Percentiles rank a stretch among this genome's conserved stretches.
phyloP scores from a whole-genome alignment of 2,329 filamentous ascomycete genomes.

The Rhynchosporium agropyri region DNA sequence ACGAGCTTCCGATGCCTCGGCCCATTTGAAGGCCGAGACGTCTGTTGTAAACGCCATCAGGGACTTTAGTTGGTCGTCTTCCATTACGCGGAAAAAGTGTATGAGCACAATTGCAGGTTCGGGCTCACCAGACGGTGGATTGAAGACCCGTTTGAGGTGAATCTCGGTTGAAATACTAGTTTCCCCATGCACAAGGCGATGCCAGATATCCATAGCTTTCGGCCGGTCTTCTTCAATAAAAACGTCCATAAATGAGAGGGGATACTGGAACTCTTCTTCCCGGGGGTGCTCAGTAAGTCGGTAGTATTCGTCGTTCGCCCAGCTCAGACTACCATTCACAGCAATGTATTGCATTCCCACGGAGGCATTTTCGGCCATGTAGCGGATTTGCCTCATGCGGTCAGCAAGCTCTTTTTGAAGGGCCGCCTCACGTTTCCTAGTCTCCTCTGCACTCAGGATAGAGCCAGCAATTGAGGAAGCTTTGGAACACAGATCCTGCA shows the following conservation, averaged over 20 bases:
- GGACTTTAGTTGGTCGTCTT: conserved; percentile 34
- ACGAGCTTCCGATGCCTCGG: conserved; percentile 45
- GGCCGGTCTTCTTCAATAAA: conserved; percentile 33
- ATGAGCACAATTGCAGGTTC: conserved; percentile 35
- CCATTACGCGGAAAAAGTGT: conserved; percentile 32
- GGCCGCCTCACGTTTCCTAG: conserved; percentile 26
- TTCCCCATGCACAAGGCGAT: conserved; percentile 28
- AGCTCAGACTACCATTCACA: conserved; percentile 33
- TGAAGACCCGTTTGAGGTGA: conserved; percentile 37
- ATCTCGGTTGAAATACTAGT: conserved; percentile 33
- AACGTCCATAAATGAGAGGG: conserved; percentile 33
- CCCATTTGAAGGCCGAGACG: conserved; percentile 39
- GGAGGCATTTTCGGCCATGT: conserved; percentile 40
- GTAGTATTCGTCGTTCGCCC: conserved; percentile 40
- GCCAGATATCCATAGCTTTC: conserved; percentile 31
- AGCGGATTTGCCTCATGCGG: conserved; percentile 32
- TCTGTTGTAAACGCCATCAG: conserved; percentile 39
- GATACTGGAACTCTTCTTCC: conserved; percentile 25
- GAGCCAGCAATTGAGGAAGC: conserved; percentile 33
- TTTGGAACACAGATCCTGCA: conserved; percentile 35
- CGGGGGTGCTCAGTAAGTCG: conserved; percentile 31
- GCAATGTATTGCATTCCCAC: conserved; percentile 38
- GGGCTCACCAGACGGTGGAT: conserved; percentile 35
- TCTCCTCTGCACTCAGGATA: conserved; percentile 34
- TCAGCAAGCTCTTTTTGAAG: conserved; percentile 33